Evolutionary conservation across 106 monocot species (phyloP), one percentile per base, ranked within the genome.

Genomic region (Allium fistulosum): DNA sequence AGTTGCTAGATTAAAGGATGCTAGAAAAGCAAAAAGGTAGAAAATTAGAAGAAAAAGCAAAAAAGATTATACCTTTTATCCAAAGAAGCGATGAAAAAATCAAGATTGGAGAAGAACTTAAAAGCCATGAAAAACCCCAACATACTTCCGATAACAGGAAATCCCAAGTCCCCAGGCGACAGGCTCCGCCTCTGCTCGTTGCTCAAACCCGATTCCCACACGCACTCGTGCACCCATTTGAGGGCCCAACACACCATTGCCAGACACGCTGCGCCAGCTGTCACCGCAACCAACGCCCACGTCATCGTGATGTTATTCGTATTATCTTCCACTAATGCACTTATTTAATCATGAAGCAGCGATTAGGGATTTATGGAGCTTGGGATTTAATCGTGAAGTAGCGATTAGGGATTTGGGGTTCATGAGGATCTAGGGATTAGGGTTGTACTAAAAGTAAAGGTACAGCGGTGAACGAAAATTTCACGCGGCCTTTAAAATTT

Each of bases 121-220:
- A 82, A 87, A 0, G 86, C 86, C 18, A 74, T 46, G 56, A 87
- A 66, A 58, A 87, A 87, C 2, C 70, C 70, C 71, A 73, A 63
- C 86, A 87, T 82, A 68, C 79, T 87, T 7, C 86, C 86, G 17
- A 87, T 17, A 8, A 87, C 10, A n/a, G 86, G 86, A 74, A 62
- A 82, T 2, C 86, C 86, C 68, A 82, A 48, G 62, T 77, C 74
- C 17, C 86, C 86, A 13, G 86, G 86, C 8, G 86, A 82, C 53
- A 82, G 67, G 17, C 51, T 16, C 53, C 60, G 53, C 28, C 79
- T 56, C 60, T 10, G 49, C 67, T 65, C 76, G 17, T 49, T 59
- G 46, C 49, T 66, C 9, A 87, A 11, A 17, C 61, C 52, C 56
- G 66, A n/a, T 63, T 77, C 86, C 6, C 76, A 53, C 60, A 49